These are phyloP conservation scores for Phoma sp. DNA, from an alignment of 2,329 filamentous ascomycete species.

Conservation along the genomic window DNA sequence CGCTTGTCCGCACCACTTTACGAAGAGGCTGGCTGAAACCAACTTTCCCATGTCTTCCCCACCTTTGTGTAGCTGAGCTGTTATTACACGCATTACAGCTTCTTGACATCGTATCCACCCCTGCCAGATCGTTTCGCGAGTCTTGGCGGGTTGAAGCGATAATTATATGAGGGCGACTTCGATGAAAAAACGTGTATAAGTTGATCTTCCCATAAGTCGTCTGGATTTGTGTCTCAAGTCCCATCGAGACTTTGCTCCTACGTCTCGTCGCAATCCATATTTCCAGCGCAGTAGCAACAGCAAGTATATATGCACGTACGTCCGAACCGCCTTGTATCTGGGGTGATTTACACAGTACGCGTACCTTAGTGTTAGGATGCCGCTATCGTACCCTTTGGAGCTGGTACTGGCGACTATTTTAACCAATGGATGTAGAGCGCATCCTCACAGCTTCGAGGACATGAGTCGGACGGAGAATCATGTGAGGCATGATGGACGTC, in stretches of 20 bases:
- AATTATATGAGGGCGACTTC: neutral
- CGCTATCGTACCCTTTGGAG: no score
- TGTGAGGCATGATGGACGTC: no score
- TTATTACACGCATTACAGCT: neutral
- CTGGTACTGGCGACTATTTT: no score
- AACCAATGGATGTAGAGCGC: no score
- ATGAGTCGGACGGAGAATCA: no score
- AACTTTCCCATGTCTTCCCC: neutral
- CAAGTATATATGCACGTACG: neutral
- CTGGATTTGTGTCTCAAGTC: no score
- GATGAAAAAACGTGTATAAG: no score
- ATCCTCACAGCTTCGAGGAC: no score
- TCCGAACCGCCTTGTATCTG: neutral
- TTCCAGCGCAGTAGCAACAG: neutral
- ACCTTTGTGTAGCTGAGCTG: neutral
- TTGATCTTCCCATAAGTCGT: no score
- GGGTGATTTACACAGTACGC: no score
- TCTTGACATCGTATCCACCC: neutral
- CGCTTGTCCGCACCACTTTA: neutral
- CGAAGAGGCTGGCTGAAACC: slow-evolving; percentile 4
- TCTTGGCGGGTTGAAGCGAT: neutral
- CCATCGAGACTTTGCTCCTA: no score
- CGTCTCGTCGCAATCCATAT: neutral
- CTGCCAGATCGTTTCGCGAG: neutral
- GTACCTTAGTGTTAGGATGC: no score